Conservation (phyloP, 805 yeast species). For the Candida maesae region DNA sequence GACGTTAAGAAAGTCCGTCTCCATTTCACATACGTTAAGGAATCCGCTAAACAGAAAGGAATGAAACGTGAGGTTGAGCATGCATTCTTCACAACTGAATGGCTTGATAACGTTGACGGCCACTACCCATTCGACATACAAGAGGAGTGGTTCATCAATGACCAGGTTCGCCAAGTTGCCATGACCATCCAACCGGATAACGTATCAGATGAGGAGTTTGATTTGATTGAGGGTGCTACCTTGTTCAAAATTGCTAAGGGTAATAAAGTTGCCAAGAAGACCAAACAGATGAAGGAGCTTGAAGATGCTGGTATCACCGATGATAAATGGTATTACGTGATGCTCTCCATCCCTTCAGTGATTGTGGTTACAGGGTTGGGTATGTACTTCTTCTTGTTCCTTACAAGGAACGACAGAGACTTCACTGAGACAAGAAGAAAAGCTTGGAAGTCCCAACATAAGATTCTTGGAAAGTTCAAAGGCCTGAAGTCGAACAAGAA, state of each 20-base stretch:
- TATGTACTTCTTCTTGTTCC: conserved; percentile 60
- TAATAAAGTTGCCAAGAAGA: conserved; percentile 37
- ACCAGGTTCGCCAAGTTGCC: conserved; percentile 50
- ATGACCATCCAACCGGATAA: conserved; percentile 72
- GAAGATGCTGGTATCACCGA: conserved; percentile 43
- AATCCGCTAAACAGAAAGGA: conserved; percentile 52
- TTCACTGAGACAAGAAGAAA: conserved; percentile 39
- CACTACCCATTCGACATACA: conserved; percentile 56
- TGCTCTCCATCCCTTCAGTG: conserved; percentile 63
- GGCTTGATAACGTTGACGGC: conserved; percentile 65
- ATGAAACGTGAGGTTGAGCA: conserved; percentile 39
- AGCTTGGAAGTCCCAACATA: conserved; percentile 34
- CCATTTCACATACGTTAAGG: conserved; percentile 64
- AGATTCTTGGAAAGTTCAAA: conserved; percentile 37
- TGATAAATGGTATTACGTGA: conserved; percentile 55
- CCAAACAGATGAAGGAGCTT: conserved; percentile 39
- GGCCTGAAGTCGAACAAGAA: conserved; percentile 34
- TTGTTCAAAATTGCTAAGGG: conserved; percentile 40
- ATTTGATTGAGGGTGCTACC: conserved; percentile 49
- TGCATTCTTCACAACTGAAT: conserved; percentile 67
- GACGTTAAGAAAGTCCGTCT: conserved; percentile 58
- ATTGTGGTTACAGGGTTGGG: conserved; percentile 56
- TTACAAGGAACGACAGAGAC: conserved; percentile 55
- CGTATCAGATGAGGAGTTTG: conserved; percentile 62
- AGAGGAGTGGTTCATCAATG: conserved; percentile 61